phyloP scores from a whole-genome alignment of 2,329 filamentous ascomycete genomes.

The Cladobotryum mycophilum region DNA sequence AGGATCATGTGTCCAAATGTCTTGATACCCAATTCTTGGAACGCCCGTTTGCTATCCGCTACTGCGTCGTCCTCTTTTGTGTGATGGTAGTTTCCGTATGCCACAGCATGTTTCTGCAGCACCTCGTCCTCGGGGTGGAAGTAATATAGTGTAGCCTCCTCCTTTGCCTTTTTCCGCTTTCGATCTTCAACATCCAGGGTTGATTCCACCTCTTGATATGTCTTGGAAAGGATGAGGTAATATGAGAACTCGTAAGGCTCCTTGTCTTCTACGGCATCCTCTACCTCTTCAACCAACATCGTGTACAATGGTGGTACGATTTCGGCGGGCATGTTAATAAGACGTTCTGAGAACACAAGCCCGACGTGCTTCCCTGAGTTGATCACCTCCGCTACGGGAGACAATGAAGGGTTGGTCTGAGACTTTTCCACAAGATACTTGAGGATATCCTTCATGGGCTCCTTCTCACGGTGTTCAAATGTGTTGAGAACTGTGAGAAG shows the following conservation, averaged over 20 bases:
- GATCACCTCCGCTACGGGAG: constrained; percentile 53
- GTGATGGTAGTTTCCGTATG: constrained; percentile 66
- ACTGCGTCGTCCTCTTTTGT: constrained; percentile 74
- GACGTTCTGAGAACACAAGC: constrained; percentile 80
- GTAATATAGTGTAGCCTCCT: constrained; percentile 64
- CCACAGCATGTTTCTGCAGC: constrained; percentile 68
- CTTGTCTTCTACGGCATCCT: constrained; percentile 79
- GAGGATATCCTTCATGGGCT: constrained; percentile 63
- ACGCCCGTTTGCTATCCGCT: constrained; percentile 87
- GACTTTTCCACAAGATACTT: constrained; percentile 62
- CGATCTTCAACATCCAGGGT: constrained; percentile 60
- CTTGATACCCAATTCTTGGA: constrained; percentile 87
- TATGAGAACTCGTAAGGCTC: constrained; percentile 92
- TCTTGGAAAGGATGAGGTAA: constrained; percentile 86
- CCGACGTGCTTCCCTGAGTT: constrained; percentile 58
- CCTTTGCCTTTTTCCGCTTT: constrained; percentile 59
- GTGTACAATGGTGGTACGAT: constrained; percentile 89
- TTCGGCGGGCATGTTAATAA: constrained; percentile 96
- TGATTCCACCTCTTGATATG: constrained; percentile 84
- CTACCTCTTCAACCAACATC: constrained; percentile 88
- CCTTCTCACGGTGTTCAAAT: constrained; percentile 68
- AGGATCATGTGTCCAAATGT: constrained; percentile 79
- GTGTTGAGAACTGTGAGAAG: constrained; percentile 86
- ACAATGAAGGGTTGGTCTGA: constrained; percentile 47
- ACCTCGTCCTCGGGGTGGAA: constrained; percentile 97